These are phyloP conservation scores for Fusarium globosum DNA, from an alignment of 2,329 filamentous ascomycete species.

Conservation along the genomic window DNA sequence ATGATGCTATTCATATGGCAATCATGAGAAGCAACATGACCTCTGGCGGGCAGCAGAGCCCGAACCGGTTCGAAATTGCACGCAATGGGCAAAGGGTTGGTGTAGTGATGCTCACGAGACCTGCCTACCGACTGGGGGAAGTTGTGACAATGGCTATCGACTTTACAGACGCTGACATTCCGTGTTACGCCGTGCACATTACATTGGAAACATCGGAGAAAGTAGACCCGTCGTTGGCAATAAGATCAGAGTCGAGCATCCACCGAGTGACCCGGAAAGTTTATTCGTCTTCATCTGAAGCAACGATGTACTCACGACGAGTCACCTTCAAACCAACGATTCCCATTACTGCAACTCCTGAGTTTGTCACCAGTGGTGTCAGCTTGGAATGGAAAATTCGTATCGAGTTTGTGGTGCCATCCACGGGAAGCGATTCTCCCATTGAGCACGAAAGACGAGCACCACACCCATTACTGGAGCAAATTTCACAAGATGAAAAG, in stretches of 20 bases:
- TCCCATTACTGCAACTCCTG: conserved; percentile 84
- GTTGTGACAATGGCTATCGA: conserved; percentile 86
- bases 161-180: conserved; percentile 79
- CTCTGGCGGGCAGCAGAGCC: conserved; percentile 76
- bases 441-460: conserved; percentile 34
- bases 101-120: conserved; percentile 87
- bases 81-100: conserved; percentile 92
- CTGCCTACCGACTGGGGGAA: conserved; percentile 90
- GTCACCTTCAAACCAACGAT: conserved; percentile 86
- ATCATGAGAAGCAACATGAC: conserved; percentile 85
- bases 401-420: conserved; percentile 91
- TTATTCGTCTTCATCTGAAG: conserved; percentile 82
- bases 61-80: conserved; percentile 96
- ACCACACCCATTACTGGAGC: conserved; percentile 73
- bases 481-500: conserved; percentile 81
- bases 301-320: conserved; percentile 81
- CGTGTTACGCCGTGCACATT: conserved; percentile 86
- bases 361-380: conserved; percentile 91
- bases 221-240: conserved; percentile 81
- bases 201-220: conserved; percentile 89
- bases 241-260: conserved; percentile 87
- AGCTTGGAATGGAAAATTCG: conserved; percentile 88
- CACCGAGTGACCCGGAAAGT: conserved; percentile 86
- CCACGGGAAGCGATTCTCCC: conserved; percentile 49
- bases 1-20: conserved; percentile 90